These are phyloP conservation scores for Cyclotella choctawhatcheeana DNA, from an alignment of 108 stramenopile genomes.

Conservation along the genomic window DNA sequence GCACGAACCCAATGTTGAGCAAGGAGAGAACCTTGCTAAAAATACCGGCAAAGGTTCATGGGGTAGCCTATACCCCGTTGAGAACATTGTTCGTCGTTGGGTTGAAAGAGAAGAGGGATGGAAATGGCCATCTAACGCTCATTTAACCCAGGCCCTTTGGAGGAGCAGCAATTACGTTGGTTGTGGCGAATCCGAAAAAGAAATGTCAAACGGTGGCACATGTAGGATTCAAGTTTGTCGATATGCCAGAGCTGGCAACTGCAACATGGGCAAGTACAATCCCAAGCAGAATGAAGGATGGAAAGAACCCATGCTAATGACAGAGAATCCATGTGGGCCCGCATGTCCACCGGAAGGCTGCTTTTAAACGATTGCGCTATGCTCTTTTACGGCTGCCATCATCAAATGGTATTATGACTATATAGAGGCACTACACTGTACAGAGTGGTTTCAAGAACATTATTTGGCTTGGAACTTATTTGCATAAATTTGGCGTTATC, in stretches of 20 bases:
- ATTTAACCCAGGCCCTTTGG: slow-evolving; percentile 47
- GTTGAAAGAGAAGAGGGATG: slow-evolving; percentile 42
- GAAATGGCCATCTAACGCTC: slow-evolving; percentile 34
- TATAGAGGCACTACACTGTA: too few relatives aligned
- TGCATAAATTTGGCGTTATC: too few relatives aligned
- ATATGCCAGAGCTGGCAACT: slow-evolving; percentile 44
- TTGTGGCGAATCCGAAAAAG: slow-evolving; percentile 34
- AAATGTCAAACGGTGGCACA: slow-evolving; percentile 20
- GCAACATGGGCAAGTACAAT: slow-evolving; percentile 37
- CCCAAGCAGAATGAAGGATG: slow-evolving; percentile 16
- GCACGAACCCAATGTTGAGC: slow-evolving; percentile 26
- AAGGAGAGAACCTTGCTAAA: slow-evolving; percentile 44
- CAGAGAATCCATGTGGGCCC: slow-evolving; percentile 31
- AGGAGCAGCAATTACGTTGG: slow-evolving; percentile 26
- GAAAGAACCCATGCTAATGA: slow-evolving; percentile 41
- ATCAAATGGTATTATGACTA: too few relatives aligned
- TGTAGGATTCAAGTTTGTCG: slow-evolving; percentile 47
- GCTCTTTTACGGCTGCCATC: neutral
- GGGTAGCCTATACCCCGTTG: slow-evolving; percentile 39
- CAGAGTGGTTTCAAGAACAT: too few relatives aligned
- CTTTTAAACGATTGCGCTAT: slow-evolving; percentile 1
- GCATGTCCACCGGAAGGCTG: slow-evolving; percentile 42
- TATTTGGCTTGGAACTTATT: too few relatives aligned
- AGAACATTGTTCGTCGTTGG: slow-evolving; percentile 43
- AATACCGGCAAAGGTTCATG: slow-evolving; percentile 11